These are phyloP conservation scores for Sorghum bicolor DNA, from an alignment of 176 grass and related monocot genomes.

Conservation along the genomic window Sorghum_bicolor_NCBIv3 NC_012878.2:51108501-51109000, in stretches of 20 bases:
- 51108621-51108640: conserved; percentile 15
- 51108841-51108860: neutral
- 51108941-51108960: neutral
- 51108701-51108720: neutral
- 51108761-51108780: neutral
- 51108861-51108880: neutral
- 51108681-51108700: conserved; percentile 17
- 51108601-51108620: neutral
- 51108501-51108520: conserved; percentile 5
- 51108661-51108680: neutral
- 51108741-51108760: conserved; percentile 37
- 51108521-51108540: neutral
- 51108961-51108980: neutral
- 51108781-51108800: neutral
- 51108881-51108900: neutral
- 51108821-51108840: neutral
- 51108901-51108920: neutral
- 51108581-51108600: conserved; percentile 17
- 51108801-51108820: neutral
- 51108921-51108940: neutral
- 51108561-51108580: conserved; percentile 2
- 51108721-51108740: neutral
- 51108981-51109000: neutral
- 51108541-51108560: conserved; percentile 36
- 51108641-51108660: conserved; percentile 4